A percentile compares a stretch with the other conserved stretches of the same genome.
Conservation (phyloP, 2,329 filamentous ascomycete species). For the Ophiosphaerella korrae region DNA sequence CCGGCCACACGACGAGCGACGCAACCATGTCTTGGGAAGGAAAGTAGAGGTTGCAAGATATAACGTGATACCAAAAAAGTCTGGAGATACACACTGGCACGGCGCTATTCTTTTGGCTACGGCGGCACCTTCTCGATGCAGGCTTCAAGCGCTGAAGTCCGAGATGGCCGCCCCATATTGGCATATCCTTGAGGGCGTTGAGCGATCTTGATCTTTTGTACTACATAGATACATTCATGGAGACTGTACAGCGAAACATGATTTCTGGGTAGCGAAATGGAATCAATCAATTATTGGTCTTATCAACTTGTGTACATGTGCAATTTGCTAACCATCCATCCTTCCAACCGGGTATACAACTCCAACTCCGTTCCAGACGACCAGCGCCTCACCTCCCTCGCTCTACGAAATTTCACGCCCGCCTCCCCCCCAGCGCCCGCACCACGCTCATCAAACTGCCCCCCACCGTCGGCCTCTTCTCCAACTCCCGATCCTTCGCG, state of each 20-base stretch:
- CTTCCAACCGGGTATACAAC: not conserved
- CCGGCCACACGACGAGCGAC: not conserved
- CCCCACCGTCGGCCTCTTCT: conserved; percentile 35
- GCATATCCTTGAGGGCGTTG: conserved; percentile 3
- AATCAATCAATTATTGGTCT: too few relatives aligned
- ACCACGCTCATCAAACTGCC: conserved; percentile 29
- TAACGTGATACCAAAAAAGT: conserved; percentile 1
- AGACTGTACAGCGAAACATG: too few relatives aligned
- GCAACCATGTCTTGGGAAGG: not conserved
- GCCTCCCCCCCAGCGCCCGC: conserved; percentile 10
- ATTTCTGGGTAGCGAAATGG: too few relatives aligned
- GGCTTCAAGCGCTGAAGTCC: conserved; percentile 12
- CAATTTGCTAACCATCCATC: not conserved
- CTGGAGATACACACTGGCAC: conserved; percentile 1
- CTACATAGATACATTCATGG: too few relatives aligned
- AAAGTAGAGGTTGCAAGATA: not conserved
- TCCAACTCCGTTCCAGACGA: not conserved
- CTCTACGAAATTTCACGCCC: conserved; percentile 1
- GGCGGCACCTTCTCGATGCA: conserved; percentile 1
- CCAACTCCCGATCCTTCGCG: conserved; percentile 20
- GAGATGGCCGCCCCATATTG: conserved; percentile 2
- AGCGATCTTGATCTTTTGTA: not conserved
- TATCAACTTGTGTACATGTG: not conserved
- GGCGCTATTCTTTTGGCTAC: conserved; percentile 1
- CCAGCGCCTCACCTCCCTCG: not conserved